These are phyloP conservation scores for Cardiosporidium cionae DNA, from an alignment of 169 alveolate genomes.

Conservation along the genomic window DNA sequence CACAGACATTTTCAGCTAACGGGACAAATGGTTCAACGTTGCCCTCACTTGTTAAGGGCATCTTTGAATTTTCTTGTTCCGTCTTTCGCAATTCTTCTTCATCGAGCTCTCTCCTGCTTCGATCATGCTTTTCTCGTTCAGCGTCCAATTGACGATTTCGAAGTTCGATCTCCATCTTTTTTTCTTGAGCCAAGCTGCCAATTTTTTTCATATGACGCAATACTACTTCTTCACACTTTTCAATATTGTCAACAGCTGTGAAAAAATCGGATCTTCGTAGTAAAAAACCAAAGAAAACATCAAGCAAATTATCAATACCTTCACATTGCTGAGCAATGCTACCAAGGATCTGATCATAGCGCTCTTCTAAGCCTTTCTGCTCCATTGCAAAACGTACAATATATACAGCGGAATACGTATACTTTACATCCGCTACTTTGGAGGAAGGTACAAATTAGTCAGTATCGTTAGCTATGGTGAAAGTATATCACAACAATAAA, in stretches of 20 bases:
- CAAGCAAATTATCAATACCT: conserved; percentile 82
- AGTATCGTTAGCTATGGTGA: too few species aligned
- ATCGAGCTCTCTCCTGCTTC: conserved; percentile 1
- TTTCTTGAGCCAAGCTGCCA: conserved; percentile 30
- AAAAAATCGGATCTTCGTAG: conserved; percentile 91
- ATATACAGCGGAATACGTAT: too few species aligned
- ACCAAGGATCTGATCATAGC: conserved; percentile 38
- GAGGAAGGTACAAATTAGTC: too few species aligned
- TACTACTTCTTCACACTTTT: conserved; percentile 40
- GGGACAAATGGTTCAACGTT: background rate
- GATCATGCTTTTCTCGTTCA: conserved; percentile 3
- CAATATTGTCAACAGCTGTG: conserved; percentile 46
- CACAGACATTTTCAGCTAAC: too few species aligned
- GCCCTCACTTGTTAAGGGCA: background rate
- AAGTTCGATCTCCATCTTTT: conserved; percentile 1
- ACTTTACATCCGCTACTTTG: too few species aligned
- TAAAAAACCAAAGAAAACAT: conserved; percentile 84
- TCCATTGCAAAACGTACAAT: too few species aligned
- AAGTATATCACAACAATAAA: too few species aligned
- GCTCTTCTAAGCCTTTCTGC: conserved; percentile 18
- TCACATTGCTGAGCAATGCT: conserved; percentile 56
- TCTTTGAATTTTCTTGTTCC: too few species aligned
- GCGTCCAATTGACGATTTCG: conserved; percentile 6
- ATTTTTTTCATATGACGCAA: conserved; percentile 51
- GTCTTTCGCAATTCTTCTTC: background rate